A percentile compares a stretch with the other conserved stretches of the same genome.
Conservation (phyloP, 2,329 filamentous ascomycete genomes). For the Aspergillus pseudoterreus region DNA sequence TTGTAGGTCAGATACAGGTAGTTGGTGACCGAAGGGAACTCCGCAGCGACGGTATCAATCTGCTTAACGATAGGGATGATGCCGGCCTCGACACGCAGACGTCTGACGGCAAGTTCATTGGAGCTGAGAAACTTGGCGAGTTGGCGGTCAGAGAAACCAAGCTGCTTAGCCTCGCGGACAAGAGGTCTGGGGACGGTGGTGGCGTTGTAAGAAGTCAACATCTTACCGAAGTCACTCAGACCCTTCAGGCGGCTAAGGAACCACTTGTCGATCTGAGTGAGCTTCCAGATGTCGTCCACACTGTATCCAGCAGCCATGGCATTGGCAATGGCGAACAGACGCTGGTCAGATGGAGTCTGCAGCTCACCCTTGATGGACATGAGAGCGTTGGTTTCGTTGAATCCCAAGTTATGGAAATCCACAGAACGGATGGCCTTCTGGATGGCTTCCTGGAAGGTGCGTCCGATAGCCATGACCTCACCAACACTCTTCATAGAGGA, state of each 20-base stretch:
- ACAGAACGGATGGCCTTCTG: conserved; percentile 96
- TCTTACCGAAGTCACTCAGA: conserved; percentile 81
- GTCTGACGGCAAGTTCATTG: conserved; percentile 85
- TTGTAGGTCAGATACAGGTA: conserved; percentile 98
- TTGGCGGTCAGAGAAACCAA: conserved; percentile 92
- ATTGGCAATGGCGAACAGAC: conserved; percentile 95
- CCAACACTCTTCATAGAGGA: conserved; percentile 99
- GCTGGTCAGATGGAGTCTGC: conserved; percentile 95
- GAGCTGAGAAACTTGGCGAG: conserved; percentile 92
- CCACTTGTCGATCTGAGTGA: conserved; percentile 99
- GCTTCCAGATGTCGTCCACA: conserved; percentile 95
- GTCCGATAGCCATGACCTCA: conserved; percentile 96
- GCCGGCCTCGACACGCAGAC: conserved; percentile 76
- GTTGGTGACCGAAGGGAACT: conserved; percentile 92
- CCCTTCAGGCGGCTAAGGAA: conserved; percentile 90
- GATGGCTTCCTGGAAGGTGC: conserved; percentile 96
- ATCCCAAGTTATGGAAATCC: conserved; percentile 92
- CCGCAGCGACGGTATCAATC: conserved; percentile 96
- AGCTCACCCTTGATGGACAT: conserved; percentile 97
- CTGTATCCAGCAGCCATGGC: conserved; percentile 93
- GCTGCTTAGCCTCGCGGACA: conserved; percentile 80
- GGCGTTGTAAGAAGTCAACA: conserved; percentile 67
- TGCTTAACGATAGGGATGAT: conserved; percentile 93
- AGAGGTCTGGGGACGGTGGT: conserved; percentile 61
- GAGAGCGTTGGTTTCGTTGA: conserved; percentile 83